Evolutionary conservation across 345 rosid genomes (phyloP).

Genomic region (Trapa incisa): DNA sequence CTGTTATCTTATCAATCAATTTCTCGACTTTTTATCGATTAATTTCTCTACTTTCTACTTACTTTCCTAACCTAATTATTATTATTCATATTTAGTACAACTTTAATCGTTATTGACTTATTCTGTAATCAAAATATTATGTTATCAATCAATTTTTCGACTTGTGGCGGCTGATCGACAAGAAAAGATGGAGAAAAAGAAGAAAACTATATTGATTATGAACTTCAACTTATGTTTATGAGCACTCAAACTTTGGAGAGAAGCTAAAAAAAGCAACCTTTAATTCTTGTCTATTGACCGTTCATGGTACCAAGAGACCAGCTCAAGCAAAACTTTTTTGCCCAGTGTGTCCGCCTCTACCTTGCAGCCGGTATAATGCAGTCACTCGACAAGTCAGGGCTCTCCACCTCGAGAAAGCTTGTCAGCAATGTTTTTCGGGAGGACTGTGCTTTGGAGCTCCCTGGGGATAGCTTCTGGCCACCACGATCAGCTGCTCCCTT

Average conservation of each 20-base stretch:
- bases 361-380: slow-evolving; percentile 73
- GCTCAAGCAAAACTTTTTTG: background rate
- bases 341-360: slow-evolving; percentile 6
- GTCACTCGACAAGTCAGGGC: slow-evolving; percentile 62
- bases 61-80: too few relatives aligned
- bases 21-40: too few relatives aligned
- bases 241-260: background rate
- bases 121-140: too few relatives aligned
- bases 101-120: too few relatives aligned
- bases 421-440: slow-evolving; percentile 72
- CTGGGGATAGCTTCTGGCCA: slow-evolving; percentile 22
- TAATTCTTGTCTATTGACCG: background rate
- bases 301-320: background rate
- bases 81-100: too few relatives aligned
- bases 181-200: too few relatives aligned
- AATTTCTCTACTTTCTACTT: too few relatives aligned
- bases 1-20: too few relatives aligned
- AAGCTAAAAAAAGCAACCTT: background rate
- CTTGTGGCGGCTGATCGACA: too few relatives aligned
- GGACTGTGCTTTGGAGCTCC: slow-evolving; percentile 52
- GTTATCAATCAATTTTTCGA: too few relatives aligned
- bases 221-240: background rate
- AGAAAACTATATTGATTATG: too few relatives aligned
- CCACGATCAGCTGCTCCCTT: slow-evolving; percentile 29
- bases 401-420: slow-evolving; percentile 87